Evolutionary conservation across 129 eudicot species (phyloP), one percentile per base, ranked within the genome.

Genomic region (Smallanthus sonchifolius): DNA sequence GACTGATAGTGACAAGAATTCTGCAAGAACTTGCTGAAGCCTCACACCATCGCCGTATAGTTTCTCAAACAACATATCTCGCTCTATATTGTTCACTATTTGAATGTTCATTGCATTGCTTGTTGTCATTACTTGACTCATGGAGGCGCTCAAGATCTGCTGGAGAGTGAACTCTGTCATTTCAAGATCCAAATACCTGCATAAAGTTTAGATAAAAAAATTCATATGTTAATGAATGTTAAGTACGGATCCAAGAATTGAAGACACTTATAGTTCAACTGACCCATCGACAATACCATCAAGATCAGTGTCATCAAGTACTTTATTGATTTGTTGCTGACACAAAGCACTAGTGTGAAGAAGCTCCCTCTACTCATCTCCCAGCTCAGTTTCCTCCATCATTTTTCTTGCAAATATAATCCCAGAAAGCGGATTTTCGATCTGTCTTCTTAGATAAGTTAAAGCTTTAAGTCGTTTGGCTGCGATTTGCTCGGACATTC

Each of bases 21-120:
- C 89, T 32, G 98, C 97, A 38, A 93, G 73, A 49, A 93, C 86
- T 84, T 90, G 97, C 67, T 90, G 98, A 64, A 93, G 97, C 82
- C 98, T 80, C 36, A 90, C 76, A 75, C 88, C 66, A 69, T 93
- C 98, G 8, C 96, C 98, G 61, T 77, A 90, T 11, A 93, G 75
- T 19, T 85, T 81, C 65, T 88, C 92, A 3, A 42, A 79, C 76
- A 79, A 17, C n/a, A 57, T 72, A 37, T 69, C 67, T 43, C 85
- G 85, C 4, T 74, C 43, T 64, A 88, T 56, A 37, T 81, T 43
- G 56, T 90, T 86, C 9, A 75, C 81, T 37, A 90, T 83, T 54
- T 65, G 87, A 76, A 93, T 83, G 40, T 88, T 87, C 89, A 87
- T 90, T 68, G 65, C 80, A 10, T 75, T 80, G 88, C 95, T 86